These are phyloP conservation scores for Dictyostelium intermedium DNA, from an alignment of 78 protist species.

Conservation along the genomic window DNA sequence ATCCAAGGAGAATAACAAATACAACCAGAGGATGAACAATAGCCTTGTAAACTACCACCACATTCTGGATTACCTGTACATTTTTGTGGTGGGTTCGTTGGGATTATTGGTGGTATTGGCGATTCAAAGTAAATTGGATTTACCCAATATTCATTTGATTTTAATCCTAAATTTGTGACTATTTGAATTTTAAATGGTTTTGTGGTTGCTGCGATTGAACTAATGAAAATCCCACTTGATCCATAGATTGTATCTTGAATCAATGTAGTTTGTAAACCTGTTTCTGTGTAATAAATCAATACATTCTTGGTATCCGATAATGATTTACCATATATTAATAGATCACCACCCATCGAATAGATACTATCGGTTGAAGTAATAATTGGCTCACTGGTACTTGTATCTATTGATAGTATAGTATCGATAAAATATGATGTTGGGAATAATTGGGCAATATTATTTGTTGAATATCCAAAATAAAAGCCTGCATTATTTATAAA, in stretches of 20 bases:
- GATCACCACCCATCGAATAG: background rate
- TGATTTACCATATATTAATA: background rate
- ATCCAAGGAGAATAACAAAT: conserved; percentile 1
- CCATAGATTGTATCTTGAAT: background rate
- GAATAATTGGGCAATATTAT: background rate
- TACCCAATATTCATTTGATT: background rate
- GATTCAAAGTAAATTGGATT: background rate
- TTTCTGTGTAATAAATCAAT: background rate
- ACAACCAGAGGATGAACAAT: background rate
- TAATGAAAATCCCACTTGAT: background rate
- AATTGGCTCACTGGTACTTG: background rate
- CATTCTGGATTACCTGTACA: background rate
- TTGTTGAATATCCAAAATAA: background rate
- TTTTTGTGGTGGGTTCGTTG: background rate
- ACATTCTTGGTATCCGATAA: background rate
- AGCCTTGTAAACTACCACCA: background rate
- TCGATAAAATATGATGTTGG: background rate
- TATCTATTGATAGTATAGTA: background rate
- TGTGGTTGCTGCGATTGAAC: background rate
- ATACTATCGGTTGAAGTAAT: background rate
- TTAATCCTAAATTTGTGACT: background rate
- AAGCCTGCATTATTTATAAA: background rate
- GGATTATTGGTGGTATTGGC: background rate
- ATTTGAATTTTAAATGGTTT: background rate
- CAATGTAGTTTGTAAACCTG: background rate